These are phyloP conservation scores for Trichoderma pleuroti DNA, from an alignment of 2,329 filamentous ascomycete species.

Conservation along the genomic window DNA sequence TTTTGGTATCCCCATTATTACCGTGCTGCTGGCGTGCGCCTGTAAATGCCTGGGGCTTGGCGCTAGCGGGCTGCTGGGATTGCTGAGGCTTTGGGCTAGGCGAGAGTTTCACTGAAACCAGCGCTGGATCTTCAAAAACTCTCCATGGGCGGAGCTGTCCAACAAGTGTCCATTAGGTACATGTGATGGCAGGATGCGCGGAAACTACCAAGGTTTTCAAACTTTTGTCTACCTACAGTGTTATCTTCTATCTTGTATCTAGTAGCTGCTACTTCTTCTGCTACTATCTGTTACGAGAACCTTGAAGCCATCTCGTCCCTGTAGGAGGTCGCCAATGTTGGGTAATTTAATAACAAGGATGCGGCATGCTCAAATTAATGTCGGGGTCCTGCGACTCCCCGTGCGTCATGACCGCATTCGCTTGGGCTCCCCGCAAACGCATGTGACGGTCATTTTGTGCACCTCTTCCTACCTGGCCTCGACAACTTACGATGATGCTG, in stretches of 20 bases:
- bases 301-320: background rate
- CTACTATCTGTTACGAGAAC: too few species aligned
- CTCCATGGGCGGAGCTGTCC: background rate
- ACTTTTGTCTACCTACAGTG: background rate
- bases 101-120: background rate
- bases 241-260: too few species aligned
- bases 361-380: background rate
- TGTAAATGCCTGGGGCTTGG: constrained; percentile 7
- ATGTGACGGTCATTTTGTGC: background rate
- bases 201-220: background rate
- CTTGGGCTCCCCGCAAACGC: constrained; percentile 5
- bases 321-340: background rate
- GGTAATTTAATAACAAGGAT: background rate
- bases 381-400: background rate
- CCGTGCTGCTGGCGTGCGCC: background rate
- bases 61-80: constrained; percentile 1
- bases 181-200: background rate
- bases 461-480: background rate
- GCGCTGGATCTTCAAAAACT: background rate
- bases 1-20: constrained; percentile 6
- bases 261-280: background rate
- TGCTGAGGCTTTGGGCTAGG: background rate
- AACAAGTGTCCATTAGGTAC: background rate
- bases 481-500: background rate
- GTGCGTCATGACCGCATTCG: constrained; percentile 2